Percentiles rank a stretch among this genome's conserved stretches.
phyloP scores from a whole-genome alignment of 768 basidiomycete species.

The Tricholoma matsutake region DNA sequence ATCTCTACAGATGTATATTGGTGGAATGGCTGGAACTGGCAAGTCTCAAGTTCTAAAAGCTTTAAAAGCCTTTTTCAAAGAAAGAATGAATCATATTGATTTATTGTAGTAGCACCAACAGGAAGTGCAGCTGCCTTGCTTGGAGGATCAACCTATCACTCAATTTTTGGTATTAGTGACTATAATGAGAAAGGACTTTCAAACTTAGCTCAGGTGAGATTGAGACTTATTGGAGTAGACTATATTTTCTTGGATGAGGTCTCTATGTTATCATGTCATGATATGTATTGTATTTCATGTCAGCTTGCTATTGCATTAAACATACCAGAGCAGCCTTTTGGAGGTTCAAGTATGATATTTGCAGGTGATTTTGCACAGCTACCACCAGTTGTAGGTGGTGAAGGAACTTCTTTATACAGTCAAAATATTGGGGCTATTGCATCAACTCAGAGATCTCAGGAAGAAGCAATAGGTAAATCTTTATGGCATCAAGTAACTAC shows the following conservation, averaged over 20 bases:
- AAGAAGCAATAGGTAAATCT: conserved; percentile 13
- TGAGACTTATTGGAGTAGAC: conserved; percentile 16
- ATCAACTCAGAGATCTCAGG: background rate
- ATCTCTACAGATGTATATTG: no score
- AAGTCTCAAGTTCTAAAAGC: no score
- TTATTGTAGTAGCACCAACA: no score
- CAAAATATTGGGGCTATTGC: no score
- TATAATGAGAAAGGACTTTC: no score
- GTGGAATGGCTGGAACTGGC: no score
- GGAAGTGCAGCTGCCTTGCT: no score
- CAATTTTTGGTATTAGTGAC: no score
- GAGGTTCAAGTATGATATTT: conserved; percentile 25
- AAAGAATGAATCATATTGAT: no score
- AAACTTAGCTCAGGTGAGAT: conserved; percentile 5
- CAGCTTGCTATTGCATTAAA: conserved; percentile 14
- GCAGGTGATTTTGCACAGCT: conserved; percentile 3
- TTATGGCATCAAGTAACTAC: conserved; percentile 10
- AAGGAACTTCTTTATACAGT: no score
- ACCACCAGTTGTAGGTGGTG: background rate
- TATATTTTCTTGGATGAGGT: conserved; percentile 31
- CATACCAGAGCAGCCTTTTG: conserved; percentile 23
- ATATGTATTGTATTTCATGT: conserved; percentile 18
- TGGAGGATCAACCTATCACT: no score
- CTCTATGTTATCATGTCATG: conserved; percentile 31
- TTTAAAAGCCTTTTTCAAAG: no score